phyloP scores from a whole-genome alignment of 23 red algal genomes.

The Porphyridium purpureum region DNA sequence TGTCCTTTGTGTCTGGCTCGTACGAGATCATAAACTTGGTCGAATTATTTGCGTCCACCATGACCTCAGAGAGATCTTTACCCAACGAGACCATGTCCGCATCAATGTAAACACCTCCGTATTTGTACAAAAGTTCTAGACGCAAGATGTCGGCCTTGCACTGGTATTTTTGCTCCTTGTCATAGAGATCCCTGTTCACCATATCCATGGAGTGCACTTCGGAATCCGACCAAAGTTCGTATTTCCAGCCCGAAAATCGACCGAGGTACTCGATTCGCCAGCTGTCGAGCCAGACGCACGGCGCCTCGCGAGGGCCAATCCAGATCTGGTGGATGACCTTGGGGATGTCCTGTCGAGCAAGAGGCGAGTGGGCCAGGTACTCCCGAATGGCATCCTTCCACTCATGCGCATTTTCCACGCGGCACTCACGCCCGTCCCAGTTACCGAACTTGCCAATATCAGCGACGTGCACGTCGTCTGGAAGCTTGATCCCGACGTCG shows the following conservation, averaged over 20 bases:
- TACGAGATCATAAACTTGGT: slow-evolving; percentile 38
- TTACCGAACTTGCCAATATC: slow-evolving; percentile 10
- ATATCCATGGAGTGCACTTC: slow-evolving; percentile 20
- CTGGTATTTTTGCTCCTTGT: slow-evolving; percentile 25
- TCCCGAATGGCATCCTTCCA: slow-evolving; percentile 11
- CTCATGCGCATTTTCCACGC: slow-evolving; percentile 10
- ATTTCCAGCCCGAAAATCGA: slow-evolving; percentile 10
- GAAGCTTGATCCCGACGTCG: too few species aligned
- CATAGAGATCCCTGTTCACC: slow-evolving; percentile 31
- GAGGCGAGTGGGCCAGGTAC: not conserved
- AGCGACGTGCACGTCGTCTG: too few species aligned
- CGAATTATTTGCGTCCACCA: slow-evolving; percentile 14
- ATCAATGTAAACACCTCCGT: slow-evolving; percentile 60
- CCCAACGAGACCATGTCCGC: slow-evolving; percentile 37
- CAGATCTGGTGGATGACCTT: slow-evolving; percentile 49
- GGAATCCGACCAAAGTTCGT: slow-evolving; percentile 35
- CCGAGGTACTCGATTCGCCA: slow-evolving; percentile 45
- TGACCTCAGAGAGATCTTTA: slow-evolving; percentile 13
- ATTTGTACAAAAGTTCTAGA: slow-evolving; percentile 34
- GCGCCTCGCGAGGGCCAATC: slow-evolving; percentile 37
- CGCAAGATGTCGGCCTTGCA: slow-evolving; percentile 67
- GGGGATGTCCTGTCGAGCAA: slow-evolving; percentile 6
- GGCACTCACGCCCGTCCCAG: slow-evolving; percentile 43
- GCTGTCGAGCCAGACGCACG: slow-evolving; percentile 61
- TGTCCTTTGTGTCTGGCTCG: slow-evolving; percentile 58